Base-by-base conservation (phyloP, 1,284 basidiomycete genomes). In the Leccinum subspadiceum region DNA sequence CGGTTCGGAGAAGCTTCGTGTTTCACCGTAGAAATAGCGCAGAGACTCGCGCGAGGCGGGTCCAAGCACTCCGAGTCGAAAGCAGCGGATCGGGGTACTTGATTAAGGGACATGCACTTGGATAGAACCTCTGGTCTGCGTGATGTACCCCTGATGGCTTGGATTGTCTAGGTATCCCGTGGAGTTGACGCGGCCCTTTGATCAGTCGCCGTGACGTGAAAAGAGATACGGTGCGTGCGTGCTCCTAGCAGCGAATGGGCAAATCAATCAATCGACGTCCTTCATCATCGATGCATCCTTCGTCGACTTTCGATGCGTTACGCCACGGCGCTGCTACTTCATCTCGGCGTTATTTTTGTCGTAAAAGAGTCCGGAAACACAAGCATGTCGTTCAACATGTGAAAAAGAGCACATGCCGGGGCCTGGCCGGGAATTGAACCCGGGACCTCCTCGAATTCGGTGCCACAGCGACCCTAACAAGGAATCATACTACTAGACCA, bases 371-470 rank as follows among this genome's bases (percentile, higher is more conserved):
- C 66, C 63, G 66, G 55, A 49, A 39, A 41, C 56, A 51, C 56
- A 17, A 29, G 24, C 46, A 24, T 22, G 44, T 8, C 33, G 48
- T 54, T n/a, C 29, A 17, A 7, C 52, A 39, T 39, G 37, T 17
- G 49, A 48, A 56, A 63, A 65, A 57, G 59, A 60, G 41, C 57
- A 56, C 0, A 44, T 5, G 60, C 20, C 4, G 87, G 86, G 86
- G 85, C 86, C 85, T 87, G 82, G 83, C 85, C 83, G 85, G 86
- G 86, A 88, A 88, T 88, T 88, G 87, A 89, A 88, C 87, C 86
- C 84, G 84, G 86, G 86, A 89, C 86, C 86, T 87, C 87, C 85
- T 87, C 31, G 5, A 20, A 63, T 73, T 51, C 4, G 49, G 56
- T 58, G 52, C 35, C 8, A 35, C 26, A 20, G 17, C 33, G 59